Evolutionary conservation across 495 filamentous ascomycete species (phyloP).

Genomic region (Tuber melanosporum): DNA sequence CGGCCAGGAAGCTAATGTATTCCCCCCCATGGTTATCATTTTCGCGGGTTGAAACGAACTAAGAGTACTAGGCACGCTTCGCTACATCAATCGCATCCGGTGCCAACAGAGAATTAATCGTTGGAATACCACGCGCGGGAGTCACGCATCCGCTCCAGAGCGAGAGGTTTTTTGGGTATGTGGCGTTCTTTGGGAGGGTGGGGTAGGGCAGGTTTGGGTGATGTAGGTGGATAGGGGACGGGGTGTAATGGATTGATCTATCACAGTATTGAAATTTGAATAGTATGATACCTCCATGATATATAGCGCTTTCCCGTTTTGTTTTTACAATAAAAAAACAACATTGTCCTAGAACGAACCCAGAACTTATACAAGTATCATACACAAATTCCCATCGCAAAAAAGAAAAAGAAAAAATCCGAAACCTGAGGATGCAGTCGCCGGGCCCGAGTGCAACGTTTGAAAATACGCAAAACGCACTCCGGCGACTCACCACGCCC

Average conservation of each 20-base stretch:
- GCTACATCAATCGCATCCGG: constrained; percentile 12
- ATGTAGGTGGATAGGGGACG: neutral
- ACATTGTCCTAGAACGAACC: too few relatives aligned
- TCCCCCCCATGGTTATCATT: neutral
- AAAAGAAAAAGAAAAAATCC: too few relatives aligned
- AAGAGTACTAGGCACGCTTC: constrained; percentile 19
- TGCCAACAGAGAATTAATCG: constrained; percentile 14
- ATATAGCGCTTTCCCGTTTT: neutral
- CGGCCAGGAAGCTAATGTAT: constrained; percentile 21
- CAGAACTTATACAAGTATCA: too few relatives aligned
- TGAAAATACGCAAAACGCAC: too few relatives aligned
- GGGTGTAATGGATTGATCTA: neutral
- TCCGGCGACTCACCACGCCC: neutral
- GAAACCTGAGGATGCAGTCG: too few relatives aligned
- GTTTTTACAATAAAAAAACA: too few relatives aligned
- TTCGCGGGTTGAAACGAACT: neutral
- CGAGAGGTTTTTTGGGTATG: constrained; percentile 32
- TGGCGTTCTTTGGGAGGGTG: constrained; percentile 24
- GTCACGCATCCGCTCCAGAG: constrained; percentile 23
- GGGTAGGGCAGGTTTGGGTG: neutral
- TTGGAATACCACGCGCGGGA: constrained; percentile 34
- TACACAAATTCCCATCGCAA: too few relatives aligned
- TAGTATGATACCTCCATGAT: neutral
- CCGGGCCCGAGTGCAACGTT: too few relatives aligned
- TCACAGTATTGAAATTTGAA: neutral